Evolutionary conservation across 2,329 filamentous ascomycete species (phyloP).

Genomic region (Cercospora sp.): DNA sequence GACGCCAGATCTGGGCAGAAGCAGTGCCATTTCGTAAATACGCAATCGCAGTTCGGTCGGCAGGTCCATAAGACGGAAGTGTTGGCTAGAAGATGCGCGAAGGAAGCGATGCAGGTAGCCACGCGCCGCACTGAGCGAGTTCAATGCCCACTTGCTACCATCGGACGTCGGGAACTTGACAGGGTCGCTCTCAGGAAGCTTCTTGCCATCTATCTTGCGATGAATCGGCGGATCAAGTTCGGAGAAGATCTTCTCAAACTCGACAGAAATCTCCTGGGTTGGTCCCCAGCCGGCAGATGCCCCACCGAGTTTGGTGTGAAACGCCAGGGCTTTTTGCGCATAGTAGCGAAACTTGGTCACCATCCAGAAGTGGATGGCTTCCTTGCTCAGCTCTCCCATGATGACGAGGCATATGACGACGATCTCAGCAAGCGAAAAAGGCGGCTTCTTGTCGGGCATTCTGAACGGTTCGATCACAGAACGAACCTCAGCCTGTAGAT

Average conservation of each 20-base stretch:
- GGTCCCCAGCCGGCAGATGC: neutral
- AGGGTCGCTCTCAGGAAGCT: neutral
- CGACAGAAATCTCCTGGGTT: neutral
- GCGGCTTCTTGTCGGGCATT: neutral
- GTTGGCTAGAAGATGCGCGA: neutral
- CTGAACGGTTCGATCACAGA: neutral
- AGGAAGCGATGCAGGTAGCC: neutral
- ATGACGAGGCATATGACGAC: conserved; percentile 13
- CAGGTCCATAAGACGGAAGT: conserved; percentile 18
- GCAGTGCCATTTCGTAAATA: conserved; percentile 15
- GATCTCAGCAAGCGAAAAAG: conserved; percentile 8
- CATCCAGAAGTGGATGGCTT: conserved; percentile 7
- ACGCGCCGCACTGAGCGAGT: neutral
- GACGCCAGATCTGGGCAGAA: conserved; percentile 13
- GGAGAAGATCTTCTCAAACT: neutral
- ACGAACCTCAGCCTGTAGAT: neutral
- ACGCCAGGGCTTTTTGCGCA: neutral
- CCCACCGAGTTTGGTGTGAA: neutral
- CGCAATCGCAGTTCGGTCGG: conserved; percentile 16
- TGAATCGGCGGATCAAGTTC: neutral
- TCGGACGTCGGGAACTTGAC: neutral
- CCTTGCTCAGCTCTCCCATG: neutral
- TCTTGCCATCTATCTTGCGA: neutral
- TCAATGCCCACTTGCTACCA: neutral
- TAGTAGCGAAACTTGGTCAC: conserved; percentile 5